phyloP scores from a whole-genome alignment of 2,329 filamentous ascomycete species.

The Daldinia eschscholtzii region DNA sequence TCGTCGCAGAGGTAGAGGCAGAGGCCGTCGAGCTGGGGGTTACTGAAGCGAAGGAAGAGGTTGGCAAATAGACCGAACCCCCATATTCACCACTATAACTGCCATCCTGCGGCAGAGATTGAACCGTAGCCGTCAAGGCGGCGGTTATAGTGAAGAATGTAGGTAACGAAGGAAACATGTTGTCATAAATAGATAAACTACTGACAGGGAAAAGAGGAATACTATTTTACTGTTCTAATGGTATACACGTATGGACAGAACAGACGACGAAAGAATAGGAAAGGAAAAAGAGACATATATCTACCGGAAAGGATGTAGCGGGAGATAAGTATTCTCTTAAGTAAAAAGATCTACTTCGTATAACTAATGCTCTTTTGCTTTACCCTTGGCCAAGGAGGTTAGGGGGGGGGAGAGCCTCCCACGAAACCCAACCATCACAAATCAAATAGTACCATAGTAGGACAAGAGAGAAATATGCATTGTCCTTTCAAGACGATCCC shows the following conservation, averaged over 20 bases:
- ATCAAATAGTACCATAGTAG: slow-evolving; percentile 12
- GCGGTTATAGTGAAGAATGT: slow-evolving; percentile 46
- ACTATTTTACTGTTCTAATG: slow-evolving; percentile 15
- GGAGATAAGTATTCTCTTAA: neutral
- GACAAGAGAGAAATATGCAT: slow-evolving; percentile 10
- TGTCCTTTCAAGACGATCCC: slow-evolving; percentile 17
- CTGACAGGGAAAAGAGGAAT: neutral
- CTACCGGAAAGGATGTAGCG: slow-evolving; percentile 12
- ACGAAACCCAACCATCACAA: slow-evolving; percentile 18
- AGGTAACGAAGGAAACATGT: slow-evolving; percentile 50
- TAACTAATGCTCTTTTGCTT: neutral
- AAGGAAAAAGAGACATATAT: slow-evolving; percentile 27
- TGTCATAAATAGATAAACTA: slow-evolving; percentile 18
- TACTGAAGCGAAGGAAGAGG: slow-evolving; percentile 43
- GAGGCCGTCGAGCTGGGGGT: slow-evolving; percentile 37
- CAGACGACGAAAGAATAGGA: slow-evolving; percentile 21
- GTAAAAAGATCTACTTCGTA: slow-evolving; percentile 10
- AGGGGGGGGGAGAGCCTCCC: slow-evolving; percentile 15
- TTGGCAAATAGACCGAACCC: slow-evolving; percentile 15
- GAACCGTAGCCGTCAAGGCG: slow-evolving; percentile 43
- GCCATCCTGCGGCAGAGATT: slow-evolving; percentile 42
- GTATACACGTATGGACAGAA: slow-evolving; percentile 15
- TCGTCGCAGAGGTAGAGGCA: slow-evolving; percentile 47
- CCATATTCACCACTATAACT: slow-evolving; percentile 22
- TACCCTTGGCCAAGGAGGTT: slow-evolving; percentile 13